Conservation (phyloP, 2,329 filamentous ascomycete genomes). For the Diaporthe vaccinii region DNA sequence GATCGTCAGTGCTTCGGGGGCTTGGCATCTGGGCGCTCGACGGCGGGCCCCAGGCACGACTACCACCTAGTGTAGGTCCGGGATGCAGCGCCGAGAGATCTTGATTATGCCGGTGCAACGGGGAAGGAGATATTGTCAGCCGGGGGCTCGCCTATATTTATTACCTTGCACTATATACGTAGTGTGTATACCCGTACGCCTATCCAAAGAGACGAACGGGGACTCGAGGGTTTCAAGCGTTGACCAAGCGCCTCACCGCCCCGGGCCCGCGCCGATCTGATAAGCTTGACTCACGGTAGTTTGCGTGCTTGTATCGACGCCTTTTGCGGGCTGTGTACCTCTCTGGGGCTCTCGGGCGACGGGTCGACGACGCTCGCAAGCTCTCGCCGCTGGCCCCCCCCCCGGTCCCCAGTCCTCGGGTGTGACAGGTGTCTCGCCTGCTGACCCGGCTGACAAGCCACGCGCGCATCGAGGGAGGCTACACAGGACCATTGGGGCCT, state of each 20-base stretch:
- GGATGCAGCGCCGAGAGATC: conserved; percentile 13
- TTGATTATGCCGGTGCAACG: conserved; percentile 5
- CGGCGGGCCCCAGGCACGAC: conserved; percentile 8
- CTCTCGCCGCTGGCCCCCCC: neutral
- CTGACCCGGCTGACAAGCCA: conserved; percentile 19
- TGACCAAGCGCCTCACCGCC: conserved; percentile 21
- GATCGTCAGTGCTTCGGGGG: conserved; percentile 11
- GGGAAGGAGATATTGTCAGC: neutral
- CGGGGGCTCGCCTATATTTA: conserved; percentile 12
- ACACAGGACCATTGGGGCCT: neutral
- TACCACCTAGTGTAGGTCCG: neutral
- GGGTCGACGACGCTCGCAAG: neutral
- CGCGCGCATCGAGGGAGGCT: neutral
- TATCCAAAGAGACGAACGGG: conserved; percentile 1
- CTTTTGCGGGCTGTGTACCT: neutral
- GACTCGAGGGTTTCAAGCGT: neutral
- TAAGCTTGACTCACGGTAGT: conserved; percentile 24
- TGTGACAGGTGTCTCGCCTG: conserved; percentile 1
- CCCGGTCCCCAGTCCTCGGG: neutral
- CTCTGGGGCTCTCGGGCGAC: neutral
- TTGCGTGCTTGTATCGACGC: conserved; percentile 16
- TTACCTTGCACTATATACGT: neutral
- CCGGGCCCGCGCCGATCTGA: conserved; percentile 22
- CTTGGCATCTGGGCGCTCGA: conserved; percentile 35
- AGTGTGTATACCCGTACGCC: neutral